Base-by-base conservation (phyloP, 2,329 filamentous ascomycete species). In the Colletotrichum euphorbiae region DNA sequence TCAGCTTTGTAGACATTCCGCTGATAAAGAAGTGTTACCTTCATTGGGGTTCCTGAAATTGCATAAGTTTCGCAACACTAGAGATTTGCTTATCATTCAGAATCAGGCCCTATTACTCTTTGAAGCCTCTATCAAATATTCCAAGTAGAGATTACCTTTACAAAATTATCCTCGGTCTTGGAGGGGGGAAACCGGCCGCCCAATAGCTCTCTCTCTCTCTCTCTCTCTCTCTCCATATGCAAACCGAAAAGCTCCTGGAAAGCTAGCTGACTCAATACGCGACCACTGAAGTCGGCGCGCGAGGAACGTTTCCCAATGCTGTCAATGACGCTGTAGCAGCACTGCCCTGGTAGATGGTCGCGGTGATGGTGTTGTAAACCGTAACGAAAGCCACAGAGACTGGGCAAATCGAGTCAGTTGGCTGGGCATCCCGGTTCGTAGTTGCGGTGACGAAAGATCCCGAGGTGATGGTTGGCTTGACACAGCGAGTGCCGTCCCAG, bases 331-430 rank as follows among this genome's bases (percentile, higher is more conserved):
- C 28, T 5, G 62, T n/a, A 4, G 36, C 51, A 6, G 63, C 24
- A 3, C 31, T 12, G 8, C 19, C 45, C 33, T 60, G 56, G n/a
- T 69, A 63, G 33, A 77, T 71, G 6, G 78, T 80, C 63, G 76
- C 73, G 15, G 74, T 67, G n/a, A 80, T 72, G 1, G 78, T 81
- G 72, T 79, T 80, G 70, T 77, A 80, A 38, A 76, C 72, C 13
- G 78, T 80, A 11, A 74, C 69, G 24, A 78, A 73, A 46, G 74
- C 76, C 28, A 77, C 78, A 5, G 74, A 76, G 21, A 73, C 64
- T 12, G 72, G 57, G 59, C 75, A 78, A 19, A 69, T 70, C 21
- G 72, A 71, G 15, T 67, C 71, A 4, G 72, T 60, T 45, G 69
- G 61, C 52, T 17, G 56, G 19, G 61, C 15, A 51, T 48, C 61